Evolutionary conservation across 2,329 filamentous ascomycete species (phyloP).

Genomic region (Saccharata proteae): DNA sequence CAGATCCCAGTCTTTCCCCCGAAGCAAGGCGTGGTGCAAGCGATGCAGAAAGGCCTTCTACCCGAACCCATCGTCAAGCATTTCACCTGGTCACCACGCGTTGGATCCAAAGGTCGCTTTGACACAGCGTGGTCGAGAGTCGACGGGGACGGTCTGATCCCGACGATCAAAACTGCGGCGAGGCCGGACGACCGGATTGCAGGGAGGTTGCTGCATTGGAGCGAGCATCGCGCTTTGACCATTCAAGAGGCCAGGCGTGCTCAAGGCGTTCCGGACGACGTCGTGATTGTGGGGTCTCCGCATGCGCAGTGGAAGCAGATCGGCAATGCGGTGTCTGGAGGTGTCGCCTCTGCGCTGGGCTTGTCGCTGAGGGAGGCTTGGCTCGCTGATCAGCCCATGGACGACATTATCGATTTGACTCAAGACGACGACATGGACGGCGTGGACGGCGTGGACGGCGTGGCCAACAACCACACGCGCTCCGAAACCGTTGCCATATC

Average conservation of each 20-base stretch:
- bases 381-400: no score
- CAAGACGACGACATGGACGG: no score
- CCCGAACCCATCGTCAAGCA: slow-evolving; percentile 2
- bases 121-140: slow-evolving; percentile 46
- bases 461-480: no score
- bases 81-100: no score
- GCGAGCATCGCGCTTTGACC: slow-evolving; percentile 47
- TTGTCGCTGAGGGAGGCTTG: slow-evolving; percentile 50
- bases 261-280: slow-evolving; percentile 58
- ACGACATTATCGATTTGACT: no score
- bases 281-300: slow-evolving; percentile 51
- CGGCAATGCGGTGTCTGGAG: slow-evolving; percentile 65
- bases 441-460: no score
- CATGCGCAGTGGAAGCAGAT: slow-evolving; percentile 51
- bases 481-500: no score
- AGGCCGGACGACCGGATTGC: slow-evolving; percentile 42
- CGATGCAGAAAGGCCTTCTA: slow-evolving; percentile 10
- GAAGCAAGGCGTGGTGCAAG: slow-evolving; percentile 14
- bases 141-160: slow-evolving; percentile 40
- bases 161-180: slow-evolving; percentile 49
- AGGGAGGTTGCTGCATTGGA: slow-evolving; percentile 52
- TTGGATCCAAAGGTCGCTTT: no score
- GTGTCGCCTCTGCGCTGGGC: slow-evolving; percentile 55
- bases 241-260: slow-evolving; percentile 56
- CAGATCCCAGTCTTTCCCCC: slow-evolving; percentile 46